Evolutionary conservation across 768 basidiomycete species (phyloP).

Genomic region (Leucosporidium yakuticum): DNA sequence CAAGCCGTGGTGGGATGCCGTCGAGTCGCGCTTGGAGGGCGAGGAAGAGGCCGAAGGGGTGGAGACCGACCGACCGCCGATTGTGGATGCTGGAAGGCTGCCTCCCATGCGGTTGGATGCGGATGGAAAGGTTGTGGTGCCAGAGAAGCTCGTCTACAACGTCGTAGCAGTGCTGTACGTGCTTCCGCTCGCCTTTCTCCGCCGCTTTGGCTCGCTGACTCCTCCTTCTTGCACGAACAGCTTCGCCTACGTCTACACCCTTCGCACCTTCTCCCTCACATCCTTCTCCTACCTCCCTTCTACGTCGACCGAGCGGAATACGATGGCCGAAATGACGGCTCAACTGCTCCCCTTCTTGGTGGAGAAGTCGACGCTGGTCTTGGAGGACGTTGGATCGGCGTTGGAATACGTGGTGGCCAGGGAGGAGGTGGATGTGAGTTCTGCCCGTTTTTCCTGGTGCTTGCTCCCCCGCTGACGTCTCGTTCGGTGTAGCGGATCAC

Average conservation of each 20-base stretch:
- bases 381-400: conserved; percentile 9
- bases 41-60: conserved; percentile 2
- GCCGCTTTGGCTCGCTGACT: background rate
- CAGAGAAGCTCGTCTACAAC: conserved; percentile 19
- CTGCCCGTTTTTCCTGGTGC: too few relatives aligned
- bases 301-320: conserved; percentile 19
- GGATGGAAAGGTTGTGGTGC: background rate
- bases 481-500: conserved; percentile 4
- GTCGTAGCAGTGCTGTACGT: conserved; percentile 30
- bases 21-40: background rate
- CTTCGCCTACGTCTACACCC: conserved; percentile 30
- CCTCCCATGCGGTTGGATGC: background rate
- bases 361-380: conserved; percentile 6
- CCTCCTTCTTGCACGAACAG: background rate
- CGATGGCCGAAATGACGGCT: conserved; percentile 11
- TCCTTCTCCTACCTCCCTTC: conserved; percentile 16
- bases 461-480: background rate
- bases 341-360: conserved; percentile 28
- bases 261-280: conserved; percentile 27
- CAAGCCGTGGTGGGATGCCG: conserved; percentile 30
- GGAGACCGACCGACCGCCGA: background rate
- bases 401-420: conserved; percentile 23
- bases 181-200: too few relatives aligned
- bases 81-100: background rate
- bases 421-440: conserved; percentile 11